Base-by-base conservation (phyloP, 208 protist genomes). In the Balamuthia mandrillaris region DNA sequence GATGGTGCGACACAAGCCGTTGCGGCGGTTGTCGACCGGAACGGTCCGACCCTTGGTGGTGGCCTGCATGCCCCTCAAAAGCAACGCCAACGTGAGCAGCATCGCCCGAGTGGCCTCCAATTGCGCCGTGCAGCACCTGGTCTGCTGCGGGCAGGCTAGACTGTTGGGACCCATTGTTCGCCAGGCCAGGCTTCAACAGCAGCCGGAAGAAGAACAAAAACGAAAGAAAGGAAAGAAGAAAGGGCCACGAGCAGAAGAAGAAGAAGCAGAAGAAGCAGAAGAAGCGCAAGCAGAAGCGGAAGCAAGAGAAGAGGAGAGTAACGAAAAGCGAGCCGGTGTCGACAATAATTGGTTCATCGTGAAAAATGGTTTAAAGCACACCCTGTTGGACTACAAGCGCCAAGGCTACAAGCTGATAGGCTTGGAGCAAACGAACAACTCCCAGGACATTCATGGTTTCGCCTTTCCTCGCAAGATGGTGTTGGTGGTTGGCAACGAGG, bases 1-100 rank as follows among this genome's bases (percentile, higher is more conserved):
- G 24, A 68, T 68, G 60, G 33, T 45, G 60, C 60, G 60, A 3
- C 60, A 68, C 60, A 68, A 68, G 60, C 60, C 60, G n/a, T n/a
- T n/a, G n/a, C n/a, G n/a, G 12, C 60, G 33, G 33, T 14, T 41
- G 3, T 37, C 60, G 9, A 29, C 44, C 14, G 14, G 33, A 14
- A 29, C 18, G 3, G 33, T 37, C 4, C 60, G 60, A 6, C 33
- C 37, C 24, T 29, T 68, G 31, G 33, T 68, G 3, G 60, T 68
- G 14, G 60, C 60, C 6, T 68, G 60, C 60, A 37, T 68, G 60
- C 60, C 60, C 12, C 60, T 68, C 24, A 68, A 68, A 21, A 45
- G 33, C 5, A 68, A 68, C 60, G 60, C 21, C 60, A 68, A 68
- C 60, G 60, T 68, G 16, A 31, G 16, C 3, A 37, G 33, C 5